phyloP scores from a whole-genome alignment of 2,329 filamentous ascomycete genomes.

The Alternaria viburni region DNA sequence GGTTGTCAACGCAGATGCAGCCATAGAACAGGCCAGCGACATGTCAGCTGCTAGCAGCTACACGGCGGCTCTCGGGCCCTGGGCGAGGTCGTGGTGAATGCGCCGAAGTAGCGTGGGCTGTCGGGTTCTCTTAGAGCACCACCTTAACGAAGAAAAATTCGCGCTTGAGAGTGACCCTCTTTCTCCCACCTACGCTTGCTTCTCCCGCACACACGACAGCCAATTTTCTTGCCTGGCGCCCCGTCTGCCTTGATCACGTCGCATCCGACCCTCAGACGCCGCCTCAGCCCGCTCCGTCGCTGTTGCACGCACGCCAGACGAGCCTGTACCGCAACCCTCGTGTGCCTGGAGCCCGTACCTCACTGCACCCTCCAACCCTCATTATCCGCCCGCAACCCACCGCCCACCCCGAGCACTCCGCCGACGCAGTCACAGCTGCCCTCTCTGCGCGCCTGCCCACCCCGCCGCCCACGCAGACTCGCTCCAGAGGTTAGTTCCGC shows the following conservation, averaged over 20 bases:
- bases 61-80: slow-evolving; percentile 23
- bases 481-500: slow-evolving; percentile 36
- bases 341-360: slow-evolving; percentile 37
- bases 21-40: not conserved
- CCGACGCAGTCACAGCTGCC: slow-evolving; percentile 13
- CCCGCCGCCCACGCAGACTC: slow-evolving; percentile 16
- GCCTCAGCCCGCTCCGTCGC: slow-evolving; percentile 28
- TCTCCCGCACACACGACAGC: slow-evolving; percentile 41
- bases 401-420: slow-evolving; percentile 11
- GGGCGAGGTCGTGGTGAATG: slow-evolving; percentile 17
- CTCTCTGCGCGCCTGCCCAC: slow-evolving; percentile 7
- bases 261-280: slow-evolving; percentile 32
- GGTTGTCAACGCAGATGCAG: not conserved
- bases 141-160: slow-evolving; percentile 25
- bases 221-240: slow-evolving; percentile 40
- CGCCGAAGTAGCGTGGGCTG: slow-evolving; percentile 22
- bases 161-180: slow-evolving; percentile 27
- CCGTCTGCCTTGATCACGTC: slow-evolving; percentile 34
- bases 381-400: slow-evolving; percentile 10
- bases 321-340: slow-evolving; percentile 20
- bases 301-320: slow-evolving; percentile 21
- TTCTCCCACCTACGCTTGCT: slow-evolving; percentile 35
- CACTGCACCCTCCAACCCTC: slow-evolving; percentile 20
- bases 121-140: slow-evolving; percentile 21
- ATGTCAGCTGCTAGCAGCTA: not conserved